Evolutionary conservation across 2,329 filamentous ascomycete genomes (phyloP).

Genomic region (Venturia aucupariae): DNA sequence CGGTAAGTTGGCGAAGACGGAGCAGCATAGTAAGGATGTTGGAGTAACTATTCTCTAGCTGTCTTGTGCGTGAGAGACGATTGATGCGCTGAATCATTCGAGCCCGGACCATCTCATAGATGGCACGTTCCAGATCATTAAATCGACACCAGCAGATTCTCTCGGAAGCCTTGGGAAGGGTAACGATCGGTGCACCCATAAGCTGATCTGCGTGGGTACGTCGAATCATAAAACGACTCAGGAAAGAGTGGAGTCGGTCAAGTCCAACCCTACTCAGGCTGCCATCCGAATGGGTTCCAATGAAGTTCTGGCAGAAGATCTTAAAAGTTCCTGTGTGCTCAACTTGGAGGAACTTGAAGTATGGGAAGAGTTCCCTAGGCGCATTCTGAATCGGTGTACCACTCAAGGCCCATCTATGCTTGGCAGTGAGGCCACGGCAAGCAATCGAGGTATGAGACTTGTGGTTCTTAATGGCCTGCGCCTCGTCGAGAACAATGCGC

Average conservation of each 20-base stretch:
- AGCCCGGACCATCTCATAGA: constrained; percentile 44
- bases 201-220: constrained; percentile 46
- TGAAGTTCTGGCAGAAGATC: constrained; percentile 38
- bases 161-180: constrained; percentile 41
- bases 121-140: constrained; percentile 40
- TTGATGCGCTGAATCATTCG: constrained; percentile 38
- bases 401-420: constrained; percentile 34
- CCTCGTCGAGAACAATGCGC: constrained; percentile 40
- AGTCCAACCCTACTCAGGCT: constrained; percentile 10
- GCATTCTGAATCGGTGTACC: constrained; percentile 32
- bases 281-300: constrained; percentile 24
- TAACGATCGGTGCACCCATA: constrained; percentile 45
- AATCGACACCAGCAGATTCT: constrained; percentile 38
- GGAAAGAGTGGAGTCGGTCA: constrained; percentile 28
- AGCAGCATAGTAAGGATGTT: constrained; percentile 37
- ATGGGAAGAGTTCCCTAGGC: constrained; percentile 26
- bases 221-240: constrained; percentile 43
- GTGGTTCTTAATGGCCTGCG: constrained; percentile 47
- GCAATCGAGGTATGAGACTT: constrained; percentile 33
- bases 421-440: constrained; percentile 32
- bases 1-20: constrained; percentile 42
- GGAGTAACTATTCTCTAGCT: constrained; percentile 10
- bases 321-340: constrained; percentile 32
- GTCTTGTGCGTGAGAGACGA: constrained; percentile 17
- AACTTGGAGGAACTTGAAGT: constrained; percentile 37